Evolutionary conservation across 1,284 basidiomycete species (phyloP).

Genomic region (Cutaneotrichosporon sp.): DNA sequence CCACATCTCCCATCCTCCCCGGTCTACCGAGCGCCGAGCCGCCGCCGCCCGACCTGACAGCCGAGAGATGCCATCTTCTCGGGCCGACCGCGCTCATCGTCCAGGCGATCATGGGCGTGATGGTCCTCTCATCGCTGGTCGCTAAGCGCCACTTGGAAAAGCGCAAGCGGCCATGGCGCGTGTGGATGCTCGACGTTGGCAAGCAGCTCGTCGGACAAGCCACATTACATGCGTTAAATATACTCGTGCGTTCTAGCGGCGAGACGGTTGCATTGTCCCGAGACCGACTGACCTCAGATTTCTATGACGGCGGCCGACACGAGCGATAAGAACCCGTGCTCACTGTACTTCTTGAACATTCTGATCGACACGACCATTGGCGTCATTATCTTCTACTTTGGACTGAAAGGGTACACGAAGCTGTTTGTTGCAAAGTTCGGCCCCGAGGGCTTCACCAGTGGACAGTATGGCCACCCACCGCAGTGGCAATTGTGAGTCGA

Average conservation of each 20-base stretch:
- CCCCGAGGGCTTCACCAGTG: constrained; percentile 74
- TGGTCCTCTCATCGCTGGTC: constrained; percentile 79
- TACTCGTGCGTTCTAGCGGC: constrained; percentile 56
- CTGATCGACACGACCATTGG: constrained; percentile 84
- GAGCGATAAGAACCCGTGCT: constrained; percentile 73
- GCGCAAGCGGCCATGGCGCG: constrained; percentile 76
- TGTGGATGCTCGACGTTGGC: constrained; percentile 86
- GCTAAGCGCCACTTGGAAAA: constrained; percentile 83
- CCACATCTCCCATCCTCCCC: constrained; percentile 1
- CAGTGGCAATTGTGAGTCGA: constrained; percentile 35
- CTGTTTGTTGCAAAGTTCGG: constrained; percentile 62
- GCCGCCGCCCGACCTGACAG: constrained; percentile 48
- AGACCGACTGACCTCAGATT: constrained; percentile 27
- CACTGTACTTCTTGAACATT: constrained; percentile 90
- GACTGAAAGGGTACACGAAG: constrained; percentile 65
- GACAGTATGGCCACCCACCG: constrained; percentile 79
- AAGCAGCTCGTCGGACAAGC: constrained; percentile 91
- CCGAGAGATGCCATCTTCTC: constrained; percentile 49
- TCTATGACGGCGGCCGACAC: constrained; percentile 56
- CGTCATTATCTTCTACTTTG: constrained; percentile 75
- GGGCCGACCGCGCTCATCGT: constrained; percentile 51
- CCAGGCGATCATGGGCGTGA: constrained; percentile 61
- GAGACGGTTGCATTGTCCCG: background rate
- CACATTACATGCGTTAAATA: constrained; percentile 81
- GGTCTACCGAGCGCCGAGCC: constrained; percentile 44